phyloP scores from a whole-genome alignment of 164 flowering plant genomes.

The Platanus orientalis region DNA sequence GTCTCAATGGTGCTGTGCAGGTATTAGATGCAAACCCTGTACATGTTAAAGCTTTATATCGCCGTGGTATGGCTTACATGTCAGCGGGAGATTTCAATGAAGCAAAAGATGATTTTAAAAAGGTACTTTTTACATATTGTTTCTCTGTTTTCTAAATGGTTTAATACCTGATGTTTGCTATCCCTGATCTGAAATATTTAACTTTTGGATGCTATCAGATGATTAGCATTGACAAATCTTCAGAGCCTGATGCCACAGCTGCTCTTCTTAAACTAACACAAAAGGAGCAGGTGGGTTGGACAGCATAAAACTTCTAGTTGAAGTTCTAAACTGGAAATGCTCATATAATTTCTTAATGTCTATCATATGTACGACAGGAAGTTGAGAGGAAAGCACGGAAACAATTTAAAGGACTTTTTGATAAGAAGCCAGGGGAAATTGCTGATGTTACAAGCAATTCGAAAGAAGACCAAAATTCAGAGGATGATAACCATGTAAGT shows the following conservation, averaged over 20 bases:
- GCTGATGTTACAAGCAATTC: slow-evolving; percentile 45
- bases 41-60: slow-evolving; percentile 87
- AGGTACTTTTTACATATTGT: slow-evolving; percentile 34
- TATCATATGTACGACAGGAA: slow-evolving; percentile 46
- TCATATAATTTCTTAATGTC: background rate
- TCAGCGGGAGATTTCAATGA: slow-evolving; percentile 87
- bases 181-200: slow-evolving; percentile 1
- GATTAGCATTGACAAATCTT: slow-evolving; percentile 70
- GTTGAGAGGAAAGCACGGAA: slow-evolving; percentile 61
- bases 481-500: slow-evolving; percentile 20
- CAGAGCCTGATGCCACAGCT: slow-evolving; percentile 81
- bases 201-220: slow-evolving; percentile 41
- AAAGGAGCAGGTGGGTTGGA: slow-evolving; percentile 60
- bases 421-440: slow-evolving; percentile 97
- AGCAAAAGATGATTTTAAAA: slow-evolving; percentile 74
- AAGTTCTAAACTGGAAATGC: background rate
- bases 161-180: background rate
- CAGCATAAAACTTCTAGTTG: background rate
- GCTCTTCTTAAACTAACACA: slow-evolving; percentile 76
- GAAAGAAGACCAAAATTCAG: slow-evolving; percentile 19
- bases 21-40: slow-evolving; percentile 82
- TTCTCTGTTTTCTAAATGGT: background rate
- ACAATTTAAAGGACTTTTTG: slow-evolving; percentile 94
- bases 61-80: slow-evolving; percentile 98
- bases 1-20: slow-evolving; percentile 34